phyloP scores from a whole-genome alignment of 2,329 filamentous ascomycete species.

The Trichophyton rubrum region DNA sequence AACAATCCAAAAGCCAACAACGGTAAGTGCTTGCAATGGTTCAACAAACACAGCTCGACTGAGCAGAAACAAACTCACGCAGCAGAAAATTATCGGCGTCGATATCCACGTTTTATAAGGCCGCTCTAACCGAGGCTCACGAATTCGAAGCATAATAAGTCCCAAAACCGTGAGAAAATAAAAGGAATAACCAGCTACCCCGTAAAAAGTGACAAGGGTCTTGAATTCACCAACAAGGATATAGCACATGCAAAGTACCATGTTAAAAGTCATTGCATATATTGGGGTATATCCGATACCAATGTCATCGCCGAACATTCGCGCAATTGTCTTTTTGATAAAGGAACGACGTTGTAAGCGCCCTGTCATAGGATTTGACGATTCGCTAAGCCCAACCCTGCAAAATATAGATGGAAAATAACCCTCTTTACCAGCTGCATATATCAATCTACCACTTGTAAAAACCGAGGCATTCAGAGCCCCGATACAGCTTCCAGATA shows the following conservation, averaged over 20 bases:
- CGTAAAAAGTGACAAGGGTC: conserved; percentile 91
- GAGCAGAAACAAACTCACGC: conserved; percentile 84
- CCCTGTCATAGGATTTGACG: conserved; percentile 19
- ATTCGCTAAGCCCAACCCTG: conserved; percentile 56
- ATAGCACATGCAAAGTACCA: conserved; percentile 59
- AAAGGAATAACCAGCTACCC: conserved; percentile 91
- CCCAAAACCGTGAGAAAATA: conserved; percentile 94
- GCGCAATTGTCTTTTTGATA: conserved; percentile 46
- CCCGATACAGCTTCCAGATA: conserved; percentile 84
- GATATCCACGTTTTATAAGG: conserved; percentile 95
- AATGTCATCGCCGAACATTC: conserved; percentile 61
- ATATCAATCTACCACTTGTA: conserved; percentile 81
- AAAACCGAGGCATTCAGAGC: conserved; percentile 91
- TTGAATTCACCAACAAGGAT: conserved; percentile 79
- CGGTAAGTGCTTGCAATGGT: conserved; percentile 77
- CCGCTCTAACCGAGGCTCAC: conserved; percentile 73
- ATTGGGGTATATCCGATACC: conserved; percentile 89
- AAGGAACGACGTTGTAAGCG: conserved; percentile 39
- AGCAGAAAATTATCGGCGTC: conserved; percentile 96
- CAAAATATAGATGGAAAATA: conserved; percentile 79
- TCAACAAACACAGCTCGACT: conserved; percentile 81
- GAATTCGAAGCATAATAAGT: conserved; percentile 76
- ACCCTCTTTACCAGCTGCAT: conserved; percentile 87
- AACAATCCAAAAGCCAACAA: conserved; percentile 69
- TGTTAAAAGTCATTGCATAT: conserved; percentile 76